Evolutionary conservation across 1,284 basidiomycete genomes (phyloP).

Genomic region (Pseudozyma flocculosa): DNA sequence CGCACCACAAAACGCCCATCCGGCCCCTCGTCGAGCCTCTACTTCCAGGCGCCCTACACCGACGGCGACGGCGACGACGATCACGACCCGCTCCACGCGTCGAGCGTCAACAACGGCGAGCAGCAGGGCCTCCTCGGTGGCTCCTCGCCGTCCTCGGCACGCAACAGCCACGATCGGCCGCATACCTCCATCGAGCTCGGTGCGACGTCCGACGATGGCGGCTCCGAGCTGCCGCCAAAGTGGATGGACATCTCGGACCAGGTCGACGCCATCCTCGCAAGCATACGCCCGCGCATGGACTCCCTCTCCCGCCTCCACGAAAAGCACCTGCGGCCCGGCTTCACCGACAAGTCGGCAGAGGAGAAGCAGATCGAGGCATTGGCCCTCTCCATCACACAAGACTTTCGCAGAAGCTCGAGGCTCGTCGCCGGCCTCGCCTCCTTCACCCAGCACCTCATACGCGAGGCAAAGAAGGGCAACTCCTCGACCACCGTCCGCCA

Average conservation of each 20-base stretch:
- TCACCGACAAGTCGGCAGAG: conserved; percentile 87
- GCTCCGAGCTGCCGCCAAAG: conserved; percentile 45
- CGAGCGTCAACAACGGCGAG: conserved; percentile 6
- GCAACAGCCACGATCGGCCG: neutral
- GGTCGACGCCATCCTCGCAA: conserved; percentile 37
- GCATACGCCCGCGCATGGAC: conserved; percentile 41
- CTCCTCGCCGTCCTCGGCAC: neutral
- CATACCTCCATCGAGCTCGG: neutral
- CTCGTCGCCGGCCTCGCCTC: conserved; percentile 40
- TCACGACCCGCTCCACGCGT: conserved; percentile 22
- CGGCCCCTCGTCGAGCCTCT: conserved; percentile 1
- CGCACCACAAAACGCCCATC: conserved; percentile 5
- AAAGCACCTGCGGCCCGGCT: conserved; percentile 91
- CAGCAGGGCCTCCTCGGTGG: conserved; percentile 6
- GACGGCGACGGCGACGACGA: conserved; percentile 24
- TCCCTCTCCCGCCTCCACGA: conserved; percentile 91
- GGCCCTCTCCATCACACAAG: conserved; percentile 77
- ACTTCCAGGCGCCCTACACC: conserved; percentile 46
- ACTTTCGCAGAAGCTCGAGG: conserved; percentile 45
- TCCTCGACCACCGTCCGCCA: conserved; percentile 45
- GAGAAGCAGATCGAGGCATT: conserved; percentile 88
- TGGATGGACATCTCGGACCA: conserved; percentile 55
- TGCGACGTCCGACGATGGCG: neutral
- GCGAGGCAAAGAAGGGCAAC: conserved; percentile 51
- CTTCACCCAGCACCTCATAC: conserved; percentile 63